These are phyloP conservation scores for Malassezia dermatis DNA, from an alignment of 1,284 basidiomycete genomes.

Conservation along the genomic window DNA sequence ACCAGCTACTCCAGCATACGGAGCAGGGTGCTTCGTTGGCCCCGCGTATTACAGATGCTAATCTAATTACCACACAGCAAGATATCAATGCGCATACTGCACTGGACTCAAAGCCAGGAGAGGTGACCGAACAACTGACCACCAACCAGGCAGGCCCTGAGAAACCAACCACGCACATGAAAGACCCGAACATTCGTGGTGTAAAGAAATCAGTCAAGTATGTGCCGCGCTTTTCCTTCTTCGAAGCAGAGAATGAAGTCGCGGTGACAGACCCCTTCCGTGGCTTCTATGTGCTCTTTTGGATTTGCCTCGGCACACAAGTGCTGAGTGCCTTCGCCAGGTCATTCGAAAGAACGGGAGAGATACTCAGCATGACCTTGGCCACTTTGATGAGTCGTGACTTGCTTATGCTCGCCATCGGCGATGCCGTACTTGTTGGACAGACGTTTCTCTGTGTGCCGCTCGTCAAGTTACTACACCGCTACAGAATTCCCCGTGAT, in stretches of 20 bases:
- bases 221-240: conserved; percentile 9
- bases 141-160: not conserved
- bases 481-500: conserved; percentile 53
- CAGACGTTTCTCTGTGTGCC: conserved; percentile 67
- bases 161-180: not conserved
- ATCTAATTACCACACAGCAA: not conserved
- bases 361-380: conserved; percentile 66
- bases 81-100: not conserved
- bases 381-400: conserved; percentile 79
- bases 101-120: not conserved
- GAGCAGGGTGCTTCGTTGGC: too few relatives aligned
- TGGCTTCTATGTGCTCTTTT: conserved; percentile 46
- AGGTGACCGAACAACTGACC: not conserved
- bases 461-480: conserved; percentile 52
- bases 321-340: conserved; percentile 40
- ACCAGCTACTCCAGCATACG: not conserved
- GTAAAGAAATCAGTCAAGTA: not conserved
- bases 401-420: conserved; percentile 68
- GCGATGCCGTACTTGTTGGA: conserved; percentile 68
- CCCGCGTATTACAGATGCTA: not conserved
- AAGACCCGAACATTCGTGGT: not conserved
- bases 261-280: conserved; percentile 22
- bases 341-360: conserved; percentile 54
- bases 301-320: conserved; percentile 38
- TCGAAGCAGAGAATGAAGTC: not conserved